A percentile compares a stretch with the other conserved stretches of the same genome.
Evolutionary conservation across 257 asterid species (phyloP).

Genomic region (Solanum sejunctum): DNA sequence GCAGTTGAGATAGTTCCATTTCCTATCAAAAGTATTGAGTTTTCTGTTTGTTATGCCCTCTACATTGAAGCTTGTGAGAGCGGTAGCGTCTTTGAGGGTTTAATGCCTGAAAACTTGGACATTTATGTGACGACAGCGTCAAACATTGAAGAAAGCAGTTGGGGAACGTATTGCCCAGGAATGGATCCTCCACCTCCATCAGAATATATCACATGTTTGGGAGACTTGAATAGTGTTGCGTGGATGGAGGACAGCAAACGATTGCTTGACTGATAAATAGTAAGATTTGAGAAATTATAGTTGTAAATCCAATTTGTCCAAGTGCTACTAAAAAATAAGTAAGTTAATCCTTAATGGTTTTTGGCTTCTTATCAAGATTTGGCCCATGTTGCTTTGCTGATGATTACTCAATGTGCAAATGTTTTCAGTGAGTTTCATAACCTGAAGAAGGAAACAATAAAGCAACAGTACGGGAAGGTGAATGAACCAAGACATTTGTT

Average conservation of each 20-base stretch:
- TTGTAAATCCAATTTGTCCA: not conserved
- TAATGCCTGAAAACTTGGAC: slow-evolving; percentile 64
- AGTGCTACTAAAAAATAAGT: too few species aligned
- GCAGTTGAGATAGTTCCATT: not conserved
- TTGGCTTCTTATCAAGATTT: not conserved
- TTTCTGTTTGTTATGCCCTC: not conserved
- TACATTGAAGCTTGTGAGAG: slow-evolving; percentile 88
- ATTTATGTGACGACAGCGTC: slow-evolving; percentile 85
- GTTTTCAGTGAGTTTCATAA: slow-evolving; percentile 66
- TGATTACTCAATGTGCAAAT: not conserved
- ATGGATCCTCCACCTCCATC: slow-evolving; percentile 60
- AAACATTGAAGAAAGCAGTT: slow-evolving; percentile 77
- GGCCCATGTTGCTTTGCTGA: not conserved
- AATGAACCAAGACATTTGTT: not conserved
- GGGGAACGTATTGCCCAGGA: slow-evolving; percentile 84
- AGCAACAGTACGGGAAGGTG: slow-evolving; percentile 63
- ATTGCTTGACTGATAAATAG: not conserved
- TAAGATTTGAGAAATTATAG: too few species aligned
- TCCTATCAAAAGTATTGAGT: not conserved
- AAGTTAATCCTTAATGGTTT: not conserved
- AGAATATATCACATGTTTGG: slow-evolving; percentile 63
- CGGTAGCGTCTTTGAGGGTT: slow-evolving; percentile 78
- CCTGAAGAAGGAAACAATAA: slow-evolving; percentile 55
- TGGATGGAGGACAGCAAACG: slow-evolving; percentile 69
- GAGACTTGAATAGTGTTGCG: slow-evolving; percentile 84